Percentiles rank a stretch among this genome's conserved stretches.
Evolutionary conservation across 495 filamentous ascomycete species (phyloP).

Genomic region (Hypoxylon lenormandii): DNA sequence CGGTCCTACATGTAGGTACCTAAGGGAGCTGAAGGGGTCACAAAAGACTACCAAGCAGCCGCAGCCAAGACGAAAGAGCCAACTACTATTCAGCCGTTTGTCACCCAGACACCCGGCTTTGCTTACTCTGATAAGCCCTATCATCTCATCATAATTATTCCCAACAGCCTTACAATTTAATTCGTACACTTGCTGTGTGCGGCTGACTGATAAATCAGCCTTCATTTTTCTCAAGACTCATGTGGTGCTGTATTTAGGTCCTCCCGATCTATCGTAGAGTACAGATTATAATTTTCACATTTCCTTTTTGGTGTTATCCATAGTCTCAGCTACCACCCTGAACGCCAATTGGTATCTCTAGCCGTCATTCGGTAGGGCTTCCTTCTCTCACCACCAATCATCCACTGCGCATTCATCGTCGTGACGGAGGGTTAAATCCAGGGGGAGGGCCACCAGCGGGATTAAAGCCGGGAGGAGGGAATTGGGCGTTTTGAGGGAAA

Average conservation of each 20-base stretch:
- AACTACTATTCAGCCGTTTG: slow-evolving; percentile 4
- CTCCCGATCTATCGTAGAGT: slow-evolving; percentile 37
- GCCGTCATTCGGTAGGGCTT: slow-evolving; percentile 34
- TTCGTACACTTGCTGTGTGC: neutral
- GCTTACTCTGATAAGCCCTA: slow-evolving; percentile 5
- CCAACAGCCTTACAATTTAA: neutral
- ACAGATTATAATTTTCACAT: slow-evolving; percentile 34
- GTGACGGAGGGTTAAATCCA: slow-evolving; percentile 75
- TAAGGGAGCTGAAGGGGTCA: no score
- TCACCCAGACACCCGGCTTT: slow-evolving; percentile 16
- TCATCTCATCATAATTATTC: slow-evolving; percentile 1
- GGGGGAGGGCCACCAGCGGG: slow-evolving; percentile 65
- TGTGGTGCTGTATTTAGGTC: slow-evolving; percentile 29
- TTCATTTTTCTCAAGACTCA: slow-evolving; percentile 12
- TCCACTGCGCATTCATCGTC: slow-evolving; percentile 65
- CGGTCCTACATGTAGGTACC: neutral
- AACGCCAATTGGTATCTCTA: slow-evolving; percentile 52
- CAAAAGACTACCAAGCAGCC: no score
- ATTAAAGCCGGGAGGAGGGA: slow-evolving; percentile 80
- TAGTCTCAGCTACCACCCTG: slow-evolving; percentile 47
- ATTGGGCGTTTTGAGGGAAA: slow-evolving; percentile 66
- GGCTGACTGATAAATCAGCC: neutral
- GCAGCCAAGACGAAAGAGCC: slow-evolving; percentile 5
- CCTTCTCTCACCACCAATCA: slow-evolving; percentile 32
- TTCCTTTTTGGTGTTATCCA: slow-evolving; percentile 36